Conservation (phyloP, 176 grass and related monocot species). For the Bromus sterilis region DNA sequence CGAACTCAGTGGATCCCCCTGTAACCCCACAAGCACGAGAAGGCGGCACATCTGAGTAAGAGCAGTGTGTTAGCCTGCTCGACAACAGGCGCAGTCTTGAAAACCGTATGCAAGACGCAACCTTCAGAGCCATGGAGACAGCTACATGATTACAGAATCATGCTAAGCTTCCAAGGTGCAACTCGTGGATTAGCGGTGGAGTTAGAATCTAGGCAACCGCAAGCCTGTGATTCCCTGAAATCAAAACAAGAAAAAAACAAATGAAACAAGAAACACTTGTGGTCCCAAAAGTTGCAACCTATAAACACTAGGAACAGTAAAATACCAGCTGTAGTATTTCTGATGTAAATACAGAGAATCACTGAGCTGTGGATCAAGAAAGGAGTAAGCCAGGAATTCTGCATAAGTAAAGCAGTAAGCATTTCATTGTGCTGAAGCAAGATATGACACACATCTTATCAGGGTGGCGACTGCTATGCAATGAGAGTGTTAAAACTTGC, state of each 20-base stretch:
- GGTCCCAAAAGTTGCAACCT: neutral
- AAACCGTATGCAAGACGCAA: neutral
- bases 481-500: neutral
- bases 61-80: neutral
- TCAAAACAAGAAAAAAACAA: neutral
- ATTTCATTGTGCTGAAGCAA: neutral
- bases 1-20: constrained; percentile 16
- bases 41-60: neutral
- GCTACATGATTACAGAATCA: neutral
- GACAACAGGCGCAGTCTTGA: neutral
- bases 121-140: constrained; percentile 12
- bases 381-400: neutral
- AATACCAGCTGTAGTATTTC: neutral
- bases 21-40: neutral
- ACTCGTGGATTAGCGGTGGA: neutral
- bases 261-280: neutral
- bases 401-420: neutral
- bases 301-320: neutral
- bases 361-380: neutral
- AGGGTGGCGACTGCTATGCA: neutral
- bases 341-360: neutral
- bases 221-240: neutral
- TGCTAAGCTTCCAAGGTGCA: neutral
- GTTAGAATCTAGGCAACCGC: neutral
- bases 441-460: neutral